phyloP scores from a whole-genome alignment of 768 basidiomycete species.

The Termitomyces eurrhizus region DNA sequence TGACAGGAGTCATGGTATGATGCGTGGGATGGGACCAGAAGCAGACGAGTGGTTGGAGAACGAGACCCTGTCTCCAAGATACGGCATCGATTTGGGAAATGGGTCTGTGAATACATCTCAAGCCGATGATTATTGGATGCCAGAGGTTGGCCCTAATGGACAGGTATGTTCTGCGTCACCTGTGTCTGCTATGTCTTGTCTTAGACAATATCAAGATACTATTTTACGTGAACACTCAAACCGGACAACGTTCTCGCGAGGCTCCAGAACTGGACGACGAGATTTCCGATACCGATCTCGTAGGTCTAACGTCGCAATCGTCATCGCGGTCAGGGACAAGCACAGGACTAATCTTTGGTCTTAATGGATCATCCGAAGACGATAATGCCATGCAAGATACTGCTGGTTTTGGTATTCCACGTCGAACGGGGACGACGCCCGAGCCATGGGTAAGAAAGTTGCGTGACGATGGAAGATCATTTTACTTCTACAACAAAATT shows the following conservation, averaged over 20 bases:
- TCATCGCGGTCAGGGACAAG: conserved; percentile 53
- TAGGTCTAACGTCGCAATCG: conserved; percentile 53
- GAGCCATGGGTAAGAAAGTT: conserved; percentile 82
- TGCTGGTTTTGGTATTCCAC: conserved; percentile 60
- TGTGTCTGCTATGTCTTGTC: not conserved
- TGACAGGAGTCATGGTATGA: conserved; percentile 48
- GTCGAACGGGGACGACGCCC: conserved; percentile 57
- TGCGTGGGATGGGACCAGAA: conserved; percentile 33
- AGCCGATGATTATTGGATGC: conserved; percentile 88
- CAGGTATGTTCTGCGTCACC: conserved; percentile 52
- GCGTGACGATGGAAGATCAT: conserved; percentile 79
- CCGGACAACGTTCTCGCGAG: conserved; percentile 78
- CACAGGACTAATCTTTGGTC: conserved; percentile 46
- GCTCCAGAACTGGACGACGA: conserved; percentile 78
- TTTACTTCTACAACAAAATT: conserved; percentile 72
- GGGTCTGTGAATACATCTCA: conserved; percentile 30
- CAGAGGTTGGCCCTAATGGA: conserved; percentile 75
- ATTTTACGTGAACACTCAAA: conserved; percentile 86
- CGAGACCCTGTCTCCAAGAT: conserved; percentile 32
- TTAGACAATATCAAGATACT: conserved; percentile 61
- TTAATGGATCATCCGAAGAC: conserved; percentile 31
- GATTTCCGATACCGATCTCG: conserved; percentile 58
- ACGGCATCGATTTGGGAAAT: conserved; percentile 29
- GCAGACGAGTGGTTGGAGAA: conserved; percentile 58
- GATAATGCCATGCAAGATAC: conserved; percentile 33